phyloP scores from a whole-genome alignment of 768 basidiomycete species.

The Auriscalpium vulgare region DNA sequence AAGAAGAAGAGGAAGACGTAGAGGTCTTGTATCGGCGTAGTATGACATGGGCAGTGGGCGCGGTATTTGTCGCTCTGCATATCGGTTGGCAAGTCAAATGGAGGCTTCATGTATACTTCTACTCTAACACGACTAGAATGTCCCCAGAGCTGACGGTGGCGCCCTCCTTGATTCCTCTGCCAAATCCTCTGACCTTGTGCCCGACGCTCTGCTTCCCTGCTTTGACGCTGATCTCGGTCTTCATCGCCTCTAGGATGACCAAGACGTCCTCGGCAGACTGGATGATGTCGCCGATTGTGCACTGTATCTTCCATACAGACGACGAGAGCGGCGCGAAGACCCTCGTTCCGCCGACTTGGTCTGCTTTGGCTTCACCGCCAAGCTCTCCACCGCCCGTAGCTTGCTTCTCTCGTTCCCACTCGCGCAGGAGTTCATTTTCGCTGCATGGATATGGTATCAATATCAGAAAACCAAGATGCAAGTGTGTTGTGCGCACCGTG shows the following conservation, averaged over 20 bases:
- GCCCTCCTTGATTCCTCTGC: constrained; percentile 35
- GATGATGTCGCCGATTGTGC: constrained; percentile 34
- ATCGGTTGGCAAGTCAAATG: too few species aligned
- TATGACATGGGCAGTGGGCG: too few species aligned
- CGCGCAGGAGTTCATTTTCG: constrained; percentile 32
- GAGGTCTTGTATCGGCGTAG: too few species aligned
- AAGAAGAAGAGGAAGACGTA: background rate
- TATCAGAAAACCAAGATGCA: background rate
- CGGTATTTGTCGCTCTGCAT: too few species aligned
- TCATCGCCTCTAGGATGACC: constrained; percentile 57
- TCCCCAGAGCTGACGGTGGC: constrained; percentile 40
- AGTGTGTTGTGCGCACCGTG: constrained; percentile 23
- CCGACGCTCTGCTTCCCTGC: constrained; percentile 40
- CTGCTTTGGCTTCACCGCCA: background rate
- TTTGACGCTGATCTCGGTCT: constrained; percentile 47
- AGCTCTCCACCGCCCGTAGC: background rate
- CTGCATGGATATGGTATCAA: constrained; percentile 23
- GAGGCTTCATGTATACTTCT: background rate
- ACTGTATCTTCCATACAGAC: constrained; percentile 44
- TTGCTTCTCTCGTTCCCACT: constrained; percentile 33
- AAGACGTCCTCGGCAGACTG: constrained; percentile 34
- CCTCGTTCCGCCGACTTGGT: constrained; percentile 1
- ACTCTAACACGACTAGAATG: constrained; percentile 29
- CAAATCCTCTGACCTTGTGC: constrained; percentile 32
- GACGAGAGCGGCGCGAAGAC: constrained; percentile 31